These are phyloP conservation scores for Lentinula novae-zelandiae DNA, from an alignment of 1,284 basidiomycete species.

Conservation along the genomic window DNA sequence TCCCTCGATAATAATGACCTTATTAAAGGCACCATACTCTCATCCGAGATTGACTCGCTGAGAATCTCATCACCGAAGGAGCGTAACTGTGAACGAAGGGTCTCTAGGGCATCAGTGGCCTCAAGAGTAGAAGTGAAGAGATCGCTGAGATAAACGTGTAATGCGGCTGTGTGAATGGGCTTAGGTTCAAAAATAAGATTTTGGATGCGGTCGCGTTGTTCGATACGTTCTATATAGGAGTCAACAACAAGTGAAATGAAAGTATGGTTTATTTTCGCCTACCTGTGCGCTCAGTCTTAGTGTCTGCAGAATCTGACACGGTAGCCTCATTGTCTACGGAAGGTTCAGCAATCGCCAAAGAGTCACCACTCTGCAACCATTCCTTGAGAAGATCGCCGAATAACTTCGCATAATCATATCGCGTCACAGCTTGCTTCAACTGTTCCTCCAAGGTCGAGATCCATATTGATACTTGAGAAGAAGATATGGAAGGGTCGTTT, in stretches of 20 bases:
- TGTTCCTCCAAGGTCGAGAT: neutral
- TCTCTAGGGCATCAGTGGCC: neutral
- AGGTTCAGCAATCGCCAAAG: neutral
- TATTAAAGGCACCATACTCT: neutral
- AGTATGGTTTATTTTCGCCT: neutral
- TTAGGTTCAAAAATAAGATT: neutral
- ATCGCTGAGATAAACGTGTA: neutral
- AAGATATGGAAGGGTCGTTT: neutral
- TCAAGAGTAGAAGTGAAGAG: neutral
- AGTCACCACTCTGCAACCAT: neutral
- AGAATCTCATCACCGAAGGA: neutral
- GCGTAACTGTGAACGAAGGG: neutral
- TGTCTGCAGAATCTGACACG: neutral
- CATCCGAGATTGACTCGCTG: neutral
- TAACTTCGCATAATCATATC: neutral
- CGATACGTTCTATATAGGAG: neutral
- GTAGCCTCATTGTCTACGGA: neutral
- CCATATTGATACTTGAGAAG: neutral
- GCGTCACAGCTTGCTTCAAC: neutral
- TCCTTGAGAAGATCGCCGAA: slow-evolving; percentile 1
- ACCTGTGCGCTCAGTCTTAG: neutral
- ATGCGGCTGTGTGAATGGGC: neutral
- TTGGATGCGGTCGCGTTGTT: slow-evolving; percentile 1
- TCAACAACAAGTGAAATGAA: neutral
- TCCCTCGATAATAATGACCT: neutral